Evolutionary conservation across 164 flowering plant genomes (phyloP).

Genomic region (Houttuynia cordata): DNA sequence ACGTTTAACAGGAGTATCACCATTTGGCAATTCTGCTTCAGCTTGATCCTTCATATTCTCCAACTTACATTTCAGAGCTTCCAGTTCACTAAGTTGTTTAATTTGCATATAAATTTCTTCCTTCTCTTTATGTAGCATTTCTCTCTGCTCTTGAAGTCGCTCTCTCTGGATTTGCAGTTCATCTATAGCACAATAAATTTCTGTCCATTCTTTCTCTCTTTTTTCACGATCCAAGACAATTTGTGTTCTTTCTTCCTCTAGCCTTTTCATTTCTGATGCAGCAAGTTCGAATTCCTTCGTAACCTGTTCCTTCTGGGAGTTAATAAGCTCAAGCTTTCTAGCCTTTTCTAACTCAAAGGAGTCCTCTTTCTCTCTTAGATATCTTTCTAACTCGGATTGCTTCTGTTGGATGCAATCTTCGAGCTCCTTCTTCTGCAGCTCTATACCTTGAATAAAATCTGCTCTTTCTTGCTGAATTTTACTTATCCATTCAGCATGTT

Average conservation of each 20-base stretch:
- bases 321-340: slow-evolving; percentile 45
- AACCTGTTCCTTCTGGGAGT: slow-evolving; percentile 43
- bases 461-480: slow-evolving; percentile 76
- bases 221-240: slow-evolving; percentile 58
- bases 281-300: slow-evolving; percentile 57
- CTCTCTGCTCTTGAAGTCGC: slow-evolving; percentile 72
- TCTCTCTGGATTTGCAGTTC: slow-evolving; percentile 74
- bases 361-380: slow-evolving; percentile 50
- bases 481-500: slow-evolving; percentile 68
- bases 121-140: slow-evolving; percentile 65
- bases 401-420: slow-evolving; percentile 48
- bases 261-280: slow-evolving; percentile 51
- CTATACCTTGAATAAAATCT: slow-evolving; percentile 52
- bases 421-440: slow-evolving; percentile 62
- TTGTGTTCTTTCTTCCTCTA: slow-evolving; percentile 61
- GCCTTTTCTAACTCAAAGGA: slow-evolving; percentile 62
- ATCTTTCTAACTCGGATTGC: slow-evolving; percentile 71
- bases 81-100: slow-evolving; percentile 45
- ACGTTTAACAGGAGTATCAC: slow-evolving; percentile 9
- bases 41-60: slow-evolving; percentile 30
- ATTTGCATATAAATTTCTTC: slow-evolving; percentile 48
- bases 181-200: slow-evolving; percentile 53
- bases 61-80: slow-evolving; percentile 37
- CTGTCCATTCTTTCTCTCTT: slow-evolving; percentile 72
- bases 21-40: slow-evolving; percentile 21